These are phyloP conservation scores for Thielaviopsis musarum DNA, from an alignment of 2,329 filamentous ascomycete species.

Conservation along the genomic window DNA sequence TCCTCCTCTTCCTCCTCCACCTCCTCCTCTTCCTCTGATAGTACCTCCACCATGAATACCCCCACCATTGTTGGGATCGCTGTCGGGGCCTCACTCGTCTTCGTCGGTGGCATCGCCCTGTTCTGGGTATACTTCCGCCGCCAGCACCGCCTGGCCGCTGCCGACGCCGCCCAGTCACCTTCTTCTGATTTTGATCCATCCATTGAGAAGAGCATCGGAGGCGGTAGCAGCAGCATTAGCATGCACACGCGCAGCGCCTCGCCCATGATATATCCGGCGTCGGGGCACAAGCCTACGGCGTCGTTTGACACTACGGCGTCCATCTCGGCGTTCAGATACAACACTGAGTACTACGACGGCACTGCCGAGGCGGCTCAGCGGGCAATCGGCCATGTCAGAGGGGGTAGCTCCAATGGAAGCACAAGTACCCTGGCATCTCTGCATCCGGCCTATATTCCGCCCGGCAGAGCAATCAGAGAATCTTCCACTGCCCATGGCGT, in stretches of 20 bases:
- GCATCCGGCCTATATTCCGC: constrained; percentile 32
- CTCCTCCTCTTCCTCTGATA: constrained; percentile 16
- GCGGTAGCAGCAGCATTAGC: background rate
- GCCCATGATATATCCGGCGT: constrained; percentile 2
- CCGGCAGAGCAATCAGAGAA: constrained; percentile 19
- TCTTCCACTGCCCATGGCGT: constrained; percentile 2
- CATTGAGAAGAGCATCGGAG: background rate
- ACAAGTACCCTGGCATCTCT: constrained; percentile 21
- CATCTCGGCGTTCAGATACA: constrained; percentile 14
- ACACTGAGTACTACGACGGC: constrained; percentile 25
- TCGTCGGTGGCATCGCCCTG: constrained; percentile 26
- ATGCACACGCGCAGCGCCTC: constrained; percentile 3
- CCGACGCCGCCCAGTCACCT: background rate
- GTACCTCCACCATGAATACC: constrained; percentile 23
- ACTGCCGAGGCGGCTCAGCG: constrained; percentile 17
- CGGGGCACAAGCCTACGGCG: constrained; percentile 17
- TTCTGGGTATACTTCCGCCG: constrained; percentile 33
- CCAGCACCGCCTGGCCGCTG: constrained; percentile 17
- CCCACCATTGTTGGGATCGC: constrained; percentile 38
- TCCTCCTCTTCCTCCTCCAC: constrained; percentile 13
- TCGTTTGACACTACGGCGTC: constrained; percentile 12
- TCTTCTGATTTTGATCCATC: background rate
- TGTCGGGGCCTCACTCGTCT: constrained; percentile 26
- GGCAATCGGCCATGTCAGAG: background rate
- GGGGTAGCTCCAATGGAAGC: background rate